Conservation (phyloP, 345 rosid genomes). For the Ceriops decandra region DNA sequence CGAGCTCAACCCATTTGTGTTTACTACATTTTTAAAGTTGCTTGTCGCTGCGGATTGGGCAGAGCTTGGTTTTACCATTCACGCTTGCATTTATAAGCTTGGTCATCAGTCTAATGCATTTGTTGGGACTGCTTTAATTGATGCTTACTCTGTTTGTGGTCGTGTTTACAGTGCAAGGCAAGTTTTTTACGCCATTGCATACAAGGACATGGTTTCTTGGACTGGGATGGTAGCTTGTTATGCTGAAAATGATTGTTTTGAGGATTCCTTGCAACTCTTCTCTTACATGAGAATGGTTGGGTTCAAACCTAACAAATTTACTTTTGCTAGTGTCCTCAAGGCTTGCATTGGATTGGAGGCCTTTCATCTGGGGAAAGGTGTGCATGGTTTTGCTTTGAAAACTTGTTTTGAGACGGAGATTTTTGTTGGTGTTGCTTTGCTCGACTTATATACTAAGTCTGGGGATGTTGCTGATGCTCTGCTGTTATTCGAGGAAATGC, state of each 20-base stretch:
- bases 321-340: conserved; percentile 62
- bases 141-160: conserved; percentile 61
- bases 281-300: conserved; percentile 59
- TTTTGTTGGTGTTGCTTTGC: conserved; percentile 61
- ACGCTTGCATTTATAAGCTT: conserved; percentile 68
- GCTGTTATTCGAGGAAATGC: conserved; percentile 64
- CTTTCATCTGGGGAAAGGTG: conserved; percentile 43
- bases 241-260: conserved; percentile 59
- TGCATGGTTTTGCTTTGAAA: conserved; percentile 69
- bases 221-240: conserved; percentile 71
- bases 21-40: conserved; percentile 62
- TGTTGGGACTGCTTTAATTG: conserved; percentile 77
- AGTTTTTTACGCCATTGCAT: conserved; percentile 56
- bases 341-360: conserved; percentile 61
- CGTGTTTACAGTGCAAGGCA: conserved; percentile 44
- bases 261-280: conserved; percentile 45
- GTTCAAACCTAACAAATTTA: conserved; percentile 58
- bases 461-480: conserved; percentile 45
- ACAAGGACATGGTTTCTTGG: conserved; percentile 82
- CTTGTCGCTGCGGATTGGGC: conserved; percentile 49
- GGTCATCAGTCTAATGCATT: conserved; percentile 57
- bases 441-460: conserved; percentile 57
- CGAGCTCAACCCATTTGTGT: conserved; percentile 70
- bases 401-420: conserved; percentile 49
- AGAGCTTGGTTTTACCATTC: conserved; percentile 45